These are phyloP conservation scores for Monotropa hypopitys DNA, from an alignment of 179 eudicot genomes.

Conservation along the genomic window DNA sequence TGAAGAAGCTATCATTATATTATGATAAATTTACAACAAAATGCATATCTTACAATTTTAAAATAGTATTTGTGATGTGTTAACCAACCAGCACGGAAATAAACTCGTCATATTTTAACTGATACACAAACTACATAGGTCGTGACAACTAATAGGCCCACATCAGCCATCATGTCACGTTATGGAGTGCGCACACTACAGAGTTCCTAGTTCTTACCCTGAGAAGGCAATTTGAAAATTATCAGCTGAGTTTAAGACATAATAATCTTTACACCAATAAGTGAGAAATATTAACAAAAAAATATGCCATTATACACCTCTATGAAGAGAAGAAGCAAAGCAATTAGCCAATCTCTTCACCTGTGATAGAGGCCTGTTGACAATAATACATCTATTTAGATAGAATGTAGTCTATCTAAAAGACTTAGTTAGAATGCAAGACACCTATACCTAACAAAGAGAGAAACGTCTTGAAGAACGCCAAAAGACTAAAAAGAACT, in stretches of 20 bases:
- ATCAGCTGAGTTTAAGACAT: not conserved
- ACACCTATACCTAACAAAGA: not conserved
- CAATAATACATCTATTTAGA: not conserved
- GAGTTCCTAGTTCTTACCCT: not conserved
- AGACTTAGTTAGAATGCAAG: not conserved
- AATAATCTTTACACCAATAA: not conserved
- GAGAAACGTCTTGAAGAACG: not conserved
- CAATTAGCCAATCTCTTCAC: no score
- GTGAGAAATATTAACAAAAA: not conserved
- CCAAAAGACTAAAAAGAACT: not conserved
- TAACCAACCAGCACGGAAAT: not conserved
- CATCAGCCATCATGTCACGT: not conserved
- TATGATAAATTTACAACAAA: not conserved
- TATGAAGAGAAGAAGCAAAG: no score
- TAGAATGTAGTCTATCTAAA: not conserved
- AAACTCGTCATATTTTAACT: not conserved
- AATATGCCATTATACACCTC: no score
- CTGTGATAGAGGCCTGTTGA: not conserved
- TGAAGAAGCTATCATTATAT: not conserved
- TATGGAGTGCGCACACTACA: not conserved
- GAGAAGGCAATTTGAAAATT: not conserved
- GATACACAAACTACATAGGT: not conserved
- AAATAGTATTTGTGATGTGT: not conserved
- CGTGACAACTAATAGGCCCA: not conserved
- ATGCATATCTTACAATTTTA: not conserved